phyloP scores from a whole-genome alignment of 2,329 filamentous ascomycete species.

The Dactylellina drechsleri region DNA sequence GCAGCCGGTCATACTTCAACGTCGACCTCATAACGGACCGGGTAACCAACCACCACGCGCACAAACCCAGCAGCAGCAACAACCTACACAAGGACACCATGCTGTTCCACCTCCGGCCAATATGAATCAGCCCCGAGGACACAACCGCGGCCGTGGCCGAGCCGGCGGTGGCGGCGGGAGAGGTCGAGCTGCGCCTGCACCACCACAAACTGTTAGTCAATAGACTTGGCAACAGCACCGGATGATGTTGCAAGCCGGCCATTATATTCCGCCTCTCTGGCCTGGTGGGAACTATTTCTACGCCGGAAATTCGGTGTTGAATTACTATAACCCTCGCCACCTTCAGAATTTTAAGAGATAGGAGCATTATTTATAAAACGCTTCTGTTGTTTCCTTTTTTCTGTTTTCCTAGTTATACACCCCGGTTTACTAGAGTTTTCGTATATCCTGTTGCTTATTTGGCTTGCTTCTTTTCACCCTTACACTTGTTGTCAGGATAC shows the following conservation, averaged over 20 bases:
- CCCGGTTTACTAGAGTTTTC: background rate
- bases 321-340: too few species aligned
- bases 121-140: constrained; percentile 23
- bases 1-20: constrained; percentile 44
- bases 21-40: constrained; percentile 41
- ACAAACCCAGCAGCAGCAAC: constrained; percentile 28
- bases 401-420: background rate
- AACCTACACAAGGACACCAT: constrained; percentile 32
- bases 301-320: too few species aligned
- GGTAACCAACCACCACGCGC: constrained; percentile 32
- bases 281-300: background rate
- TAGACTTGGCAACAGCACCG: constrained; percentile 41
- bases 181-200: constrained; percentile 22
- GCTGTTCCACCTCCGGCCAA: constrained; percentile 43
- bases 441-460: background rate
- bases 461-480: constrained; percentile 1
- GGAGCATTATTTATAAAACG: constrained; percentile 53
- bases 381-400: constrained; percentile 3
- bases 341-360: background rate
- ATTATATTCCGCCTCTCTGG: constrained; percentile 23
- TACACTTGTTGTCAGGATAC: constrained; percentile 3
- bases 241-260: constrained; percentile 2
- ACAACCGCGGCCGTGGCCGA: constrained; percentile 47
- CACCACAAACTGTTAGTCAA: constrained; percentile 28
- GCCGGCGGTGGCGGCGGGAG: constrained; percentile 55